Percentiles rank a stretch among this genome's conserved stretches.
phyloP scores from a whole-genome alignment of 2,329 filamentous ascomycete species.

The Dichotomopilus funicola region DNA sequence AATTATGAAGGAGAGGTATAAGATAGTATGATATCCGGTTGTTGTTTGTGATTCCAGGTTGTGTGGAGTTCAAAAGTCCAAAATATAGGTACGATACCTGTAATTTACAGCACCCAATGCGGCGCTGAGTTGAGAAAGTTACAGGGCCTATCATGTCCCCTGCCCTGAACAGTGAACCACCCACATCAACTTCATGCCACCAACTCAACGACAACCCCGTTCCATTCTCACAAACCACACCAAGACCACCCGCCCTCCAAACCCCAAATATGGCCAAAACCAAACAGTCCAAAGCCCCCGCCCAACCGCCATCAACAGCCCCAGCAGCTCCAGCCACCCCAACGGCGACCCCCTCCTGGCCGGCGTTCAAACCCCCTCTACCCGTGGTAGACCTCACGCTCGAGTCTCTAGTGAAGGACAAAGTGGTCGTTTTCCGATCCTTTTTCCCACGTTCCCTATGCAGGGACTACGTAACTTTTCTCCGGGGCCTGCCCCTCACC shows the following conservation, averaged over 20 bases:
- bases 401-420: conserved; percentile 48
- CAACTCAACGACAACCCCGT: too few relatives aligned
- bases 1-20: too few relatives aligned
- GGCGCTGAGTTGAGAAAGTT: too few relatives aligned
- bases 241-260: not conserved
- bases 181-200: too few relatives aligned
- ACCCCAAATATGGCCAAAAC: conserved; percentile 21
- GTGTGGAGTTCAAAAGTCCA: too few relatives aligned
- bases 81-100: too few relatives aligned
- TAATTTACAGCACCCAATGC: too few relatives aligned
- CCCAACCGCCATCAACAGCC: not conserved
- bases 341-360: conserved; percentile 7
- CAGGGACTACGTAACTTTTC: conserved; percentile 67
- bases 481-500: conserved; percentile 60
- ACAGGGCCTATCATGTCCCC: too few relatives aligned
- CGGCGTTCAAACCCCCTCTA: conserved; percentile 57
- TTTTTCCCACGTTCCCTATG: conserved; percentile 72
- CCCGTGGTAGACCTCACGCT: conserved; percentile 59
- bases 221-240: not conserved
- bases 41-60: too few relatives aligned
- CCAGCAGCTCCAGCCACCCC: not conserved
- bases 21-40: too few relatives aligned
- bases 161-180: too few relatives aligned
- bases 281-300: conserved; percentile 17
- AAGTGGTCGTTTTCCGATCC: conserved; percentile 66